Percentiles rank a stretch among this genome's conserved stretches.
These are phyloP conservation scores for Phytophthora ramorum DNA, from an alignment of 352 stramenopile species.

Conservation along the genomic window DNA sequence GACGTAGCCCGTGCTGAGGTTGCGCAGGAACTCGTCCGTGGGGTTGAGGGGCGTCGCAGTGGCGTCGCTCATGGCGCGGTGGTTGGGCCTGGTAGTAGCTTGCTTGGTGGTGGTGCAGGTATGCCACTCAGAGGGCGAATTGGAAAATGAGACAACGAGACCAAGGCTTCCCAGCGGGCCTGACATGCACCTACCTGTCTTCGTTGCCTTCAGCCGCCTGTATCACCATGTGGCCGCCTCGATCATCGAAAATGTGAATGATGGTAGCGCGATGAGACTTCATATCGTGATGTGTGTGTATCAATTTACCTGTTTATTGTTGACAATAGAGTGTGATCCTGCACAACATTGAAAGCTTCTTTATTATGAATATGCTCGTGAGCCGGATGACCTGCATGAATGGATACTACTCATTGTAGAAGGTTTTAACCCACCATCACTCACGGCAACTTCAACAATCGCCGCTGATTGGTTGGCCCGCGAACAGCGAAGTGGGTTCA, in stretches of 20 bases:
- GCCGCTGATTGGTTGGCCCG: constrained; percentile 5
- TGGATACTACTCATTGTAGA: constrained; percentile 8
- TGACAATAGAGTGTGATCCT: no score
- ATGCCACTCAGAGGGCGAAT: constrained; percentile 7
- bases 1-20: constrained; percentile 46
- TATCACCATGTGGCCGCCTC: neutral
- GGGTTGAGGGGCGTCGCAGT: constrained; percentile 10
- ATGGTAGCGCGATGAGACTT: neutral
- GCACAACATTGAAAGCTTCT: no score
- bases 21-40: constrained; percentile 40
- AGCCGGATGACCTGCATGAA: neutral
- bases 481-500: constrained; percentile 23
- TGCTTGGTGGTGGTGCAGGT: neutral
- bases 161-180: neutral
- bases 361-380: neutral
- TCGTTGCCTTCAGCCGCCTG: neutral
- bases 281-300: neutral
- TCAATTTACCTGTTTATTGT: neutral
- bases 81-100: neutral
- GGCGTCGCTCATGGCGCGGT: constrained; percentile 14
- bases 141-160: neutral
- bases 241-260: constrained; percentile 9
- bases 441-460: constrained; percentile 28
- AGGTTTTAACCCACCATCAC: constrained; percentile 33
- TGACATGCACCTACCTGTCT: neutral